Base-by-base conservation (phyloP, 2,329 filamentous ascomycete genomes). In the Myriosclerotinia duriaeana region DNA sequence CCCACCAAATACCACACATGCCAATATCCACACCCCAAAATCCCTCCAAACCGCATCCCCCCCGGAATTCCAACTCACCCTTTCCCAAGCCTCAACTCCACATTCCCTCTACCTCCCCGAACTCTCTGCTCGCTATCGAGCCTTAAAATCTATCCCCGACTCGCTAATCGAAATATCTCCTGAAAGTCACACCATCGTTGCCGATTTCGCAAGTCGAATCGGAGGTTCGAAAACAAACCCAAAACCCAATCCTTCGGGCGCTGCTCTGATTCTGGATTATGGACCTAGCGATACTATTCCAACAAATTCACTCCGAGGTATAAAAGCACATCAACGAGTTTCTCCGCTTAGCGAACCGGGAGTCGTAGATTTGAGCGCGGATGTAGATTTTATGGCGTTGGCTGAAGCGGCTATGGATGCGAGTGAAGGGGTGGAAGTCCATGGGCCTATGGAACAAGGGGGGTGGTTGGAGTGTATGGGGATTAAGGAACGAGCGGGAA, bases 191-290 rank as follows among this genome's bases (percentile, higher is more conserved):
- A 84, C 91, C 48, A 95, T 93, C 78, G 87, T 89, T 1, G 82
- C 88, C 54, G 91, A 96, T 76, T 92, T 99, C 76, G 92, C 95
- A 7, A 79, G 84, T 15, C 88, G 92, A 65, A 96, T 99, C 74
- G 94, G 94, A 63, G 92, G 92, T 62, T 82, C 85, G 0, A 67
- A 78, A 0, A 72, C 80, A 50, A 71, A 82, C 7, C 80, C 82
- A 0, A 93, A 92, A 75, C 72, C 81, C 0, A 76, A 76, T 0
- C 87, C 93, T 0, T 89, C 88, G 0, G 95, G 95, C 60, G 95
- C 93, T 11, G 95, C 94, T 0, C 83, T 99, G n/a, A 92, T 99
- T 72, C 87, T 99, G 55, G 95, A 99, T 80, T 99, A 99, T 79
- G 95, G 95, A 22, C 90, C 94, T 5, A 78, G 87, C 3, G 83